Conservation (phyloP, 2,329 filamentous ascomycete genomes). For the Annulohypoxylon truncatum region DNA sequence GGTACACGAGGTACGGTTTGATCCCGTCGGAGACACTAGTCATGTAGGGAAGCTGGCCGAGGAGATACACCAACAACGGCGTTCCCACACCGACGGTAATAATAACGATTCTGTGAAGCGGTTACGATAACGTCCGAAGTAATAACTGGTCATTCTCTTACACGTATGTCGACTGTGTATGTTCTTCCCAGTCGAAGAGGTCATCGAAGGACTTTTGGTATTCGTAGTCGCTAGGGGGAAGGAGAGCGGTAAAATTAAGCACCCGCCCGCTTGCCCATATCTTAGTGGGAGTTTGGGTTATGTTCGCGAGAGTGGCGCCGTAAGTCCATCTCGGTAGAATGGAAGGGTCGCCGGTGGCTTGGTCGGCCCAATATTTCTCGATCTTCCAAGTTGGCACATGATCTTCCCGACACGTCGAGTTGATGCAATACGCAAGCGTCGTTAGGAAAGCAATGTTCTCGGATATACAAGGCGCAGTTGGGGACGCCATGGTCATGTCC, state of each 20-base stretch:
- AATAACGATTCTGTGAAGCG: conserved; percentile 34
- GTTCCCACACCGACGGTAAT: conserved; percentile 44
- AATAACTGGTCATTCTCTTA: background rate
- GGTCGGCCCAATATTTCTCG: conserved; percentile 21
- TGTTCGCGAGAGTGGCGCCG: conserved; percentile 8
- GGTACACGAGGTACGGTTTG: conserved; percentile 48
- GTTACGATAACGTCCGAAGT: background rate
- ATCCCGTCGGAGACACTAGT: conserved; percentile 41
- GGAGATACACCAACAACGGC: conserved; percentile 44
- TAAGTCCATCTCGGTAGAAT: conserved; percentile 1
- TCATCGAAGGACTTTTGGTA: conserved; percentile 22
- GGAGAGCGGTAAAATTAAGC: conserved; percentile 32
- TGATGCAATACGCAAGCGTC: conserved; percentile 49
- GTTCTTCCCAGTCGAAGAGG: conserved; percentile 38
- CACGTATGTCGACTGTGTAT: conserved; percentile 37
- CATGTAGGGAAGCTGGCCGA: conserved; percentile 47
- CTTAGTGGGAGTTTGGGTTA: conserved; percentile 6
- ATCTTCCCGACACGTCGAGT: conserved; percentile 36
- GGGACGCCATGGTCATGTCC: conserved; percentile 13
- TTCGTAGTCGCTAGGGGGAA: conserved; percentile 27
- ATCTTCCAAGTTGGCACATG: conserved; percentile 10
- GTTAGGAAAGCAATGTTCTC: conserved; percentile 19
- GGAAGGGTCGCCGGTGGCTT: background rate
- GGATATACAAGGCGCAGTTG: conserved; percentile 17
- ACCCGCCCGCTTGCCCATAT: conserved; percentile 13